Percentiles rank a stretch among this genome's conserved stretches.
phyloP scores from a whole-genome alignment of 805 yeast species.

The Grigorovia humatica region DNA sequence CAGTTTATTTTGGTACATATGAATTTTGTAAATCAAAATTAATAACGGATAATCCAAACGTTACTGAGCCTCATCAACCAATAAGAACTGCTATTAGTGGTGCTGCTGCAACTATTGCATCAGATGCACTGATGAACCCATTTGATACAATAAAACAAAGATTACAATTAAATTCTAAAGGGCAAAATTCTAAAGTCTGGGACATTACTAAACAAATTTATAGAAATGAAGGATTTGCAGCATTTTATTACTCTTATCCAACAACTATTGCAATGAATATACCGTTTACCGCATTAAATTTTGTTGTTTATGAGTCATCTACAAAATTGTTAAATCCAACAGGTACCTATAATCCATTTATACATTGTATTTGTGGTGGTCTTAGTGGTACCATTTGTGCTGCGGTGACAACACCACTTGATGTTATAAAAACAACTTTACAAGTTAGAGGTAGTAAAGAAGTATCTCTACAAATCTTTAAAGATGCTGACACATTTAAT shows the following conservation, averaged over 20 bases:
- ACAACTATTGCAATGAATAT: conserved; percentile 87
- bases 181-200: conserved; percentile 13
- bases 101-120: conserved; percentile 80
- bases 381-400: conserved; percentile 94
- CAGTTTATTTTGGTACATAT: conserved; percentile 87
- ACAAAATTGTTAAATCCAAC: conserved; percentile 77
- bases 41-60: conserved; percentile 23
- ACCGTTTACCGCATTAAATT: conserved; percentile 91
- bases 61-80: conserved; percentile 46
- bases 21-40: conserved; percentile 50
- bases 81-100: conserved; percentile 82
- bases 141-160: conserved; percentile 93
- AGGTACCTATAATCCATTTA: conserved; percentile 72
- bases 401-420: conserved; percentile 92
- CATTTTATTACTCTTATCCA: conserved; percentile 90
- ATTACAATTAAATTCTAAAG: conserved; percentile 52
- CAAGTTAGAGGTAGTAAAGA: conserved; percentile 62
- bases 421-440: conserved; percentile 82
- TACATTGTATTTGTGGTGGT: conserved; percentile 90
- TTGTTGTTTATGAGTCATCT: conserved; percentile 82
- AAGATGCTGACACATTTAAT: conserved; percentile 52
- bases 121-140: conserved; percentile 96
- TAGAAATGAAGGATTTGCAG: conserved; percentile 54
- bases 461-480: conserved; percentile 31
- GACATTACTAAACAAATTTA: conserved; percentile 36